These are phyloP conservation scores for Helotiales sp. DNA, from an alignment of 2,329 filamentous ascomycete species.

Conservation along the genomic window DNA sequence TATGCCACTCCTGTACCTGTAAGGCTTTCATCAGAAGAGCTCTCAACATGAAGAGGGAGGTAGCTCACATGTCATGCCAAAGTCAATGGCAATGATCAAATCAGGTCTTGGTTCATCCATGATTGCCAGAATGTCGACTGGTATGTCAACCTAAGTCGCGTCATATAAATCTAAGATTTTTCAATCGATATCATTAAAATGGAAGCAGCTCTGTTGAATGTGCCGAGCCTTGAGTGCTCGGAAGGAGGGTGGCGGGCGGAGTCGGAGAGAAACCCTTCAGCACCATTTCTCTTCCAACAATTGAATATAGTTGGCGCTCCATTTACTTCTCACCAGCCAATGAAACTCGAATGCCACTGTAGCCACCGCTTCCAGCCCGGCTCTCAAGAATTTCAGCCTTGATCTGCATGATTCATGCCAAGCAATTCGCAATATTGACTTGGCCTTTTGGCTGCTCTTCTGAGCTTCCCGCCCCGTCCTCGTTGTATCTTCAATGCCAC, in stretches of 20 bases:
- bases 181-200: too few relatives aligned
- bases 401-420: not conserved
- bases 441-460: not conserved
- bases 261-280: too few relatives aligned
- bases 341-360: too few relatives aligned
- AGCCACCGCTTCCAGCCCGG: too few relatives aligned
- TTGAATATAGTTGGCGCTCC: too few relatives aligned
- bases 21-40: not conserved
- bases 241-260: too few relatives aligned
- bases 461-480: not conserved
- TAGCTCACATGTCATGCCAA: conserved; percentile 32
- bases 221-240: not conserved
- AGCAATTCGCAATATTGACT: not conserved
- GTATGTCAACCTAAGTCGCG: not conserved
- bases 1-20: conserved; percentile 30
- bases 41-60: not conserved
- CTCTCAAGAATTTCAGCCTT: not conserved
- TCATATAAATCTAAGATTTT: too few relatives aligned
- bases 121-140: not conserved
- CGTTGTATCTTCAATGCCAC: not conserved
- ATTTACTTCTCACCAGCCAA: too few relatives aligned
- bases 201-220: too few relatives aligned
- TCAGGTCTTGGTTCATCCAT: conserved; percentile 20
- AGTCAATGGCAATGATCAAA: conserved; percentile 31
- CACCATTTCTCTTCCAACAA: too few relatives aligned